These are phyloP conservation scores for Aspergillus intermedius DNA, from an alignment of 2,329 filamentous ascomycete species.

Conservation along the genomic window DNA sequence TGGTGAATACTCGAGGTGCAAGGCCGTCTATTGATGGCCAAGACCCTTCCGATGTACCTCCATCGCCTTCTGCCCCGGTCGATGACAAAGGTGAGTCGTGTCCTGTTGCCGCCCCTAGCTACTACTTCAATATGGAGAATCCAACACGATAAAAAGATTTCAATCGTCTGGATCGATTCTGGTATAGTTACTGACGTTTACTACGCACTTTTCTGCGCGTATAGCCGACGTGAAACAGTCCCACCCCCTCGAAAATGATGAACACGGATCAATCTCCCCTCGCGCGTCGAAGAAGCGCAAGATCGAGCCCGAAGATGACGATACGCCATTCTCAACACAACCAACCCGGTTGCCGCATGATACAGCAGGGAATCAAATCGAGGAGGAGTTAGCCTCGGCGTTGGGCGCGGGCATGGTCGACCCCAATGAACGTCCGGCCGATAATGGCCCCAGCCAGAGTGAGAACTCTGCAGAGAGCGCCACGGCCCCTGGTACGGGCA, in stretches of 20 bases:
- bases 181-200: conserved; percentile 2
- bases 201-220: not conserved
- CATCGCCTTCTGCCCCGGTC: conserved; percentile 19
- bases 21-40: conserved; percentile 24
- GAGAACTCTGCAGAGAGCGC: conserved; percentile 13
- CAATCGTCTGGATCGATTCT: not conserved
- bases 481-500: conserved; percentile 14
- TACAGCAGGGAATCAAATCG: conserved; percentile 26
- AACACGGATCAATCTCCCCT: conserved; percentile 20
- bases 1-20: conserved; percentile 28
- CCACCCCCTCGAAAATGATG: conserved; percentile 27
- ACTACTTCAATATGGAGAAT: not conserved
- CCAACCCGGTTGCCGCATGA: conserved; percentile 17
- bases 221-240: conserved; percentile 23
- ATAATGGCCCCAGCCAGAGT: conserved; percentile 14
- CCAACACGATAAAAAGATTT: not conserved
- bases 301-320: conserved; percentile 24
- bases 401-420: conserved; percentile 24
- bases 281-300: conserved; percentile 36
- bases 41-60: conserved; percentile 22
- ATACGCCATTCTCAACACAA: conserved; percentile 14
- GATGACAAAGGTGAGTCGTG: conserved; percentile 29
- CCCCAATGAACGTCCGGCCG: conserved; percentile 16
- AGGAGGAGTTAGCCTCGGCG: conserved; percentile 32
- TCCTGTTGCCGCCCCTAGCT: not conserved